Evolutionary conservation across 1,139 yeast species (phyloP).

Genomic region (Kurtzmaniella quercitrusa): DNA sequence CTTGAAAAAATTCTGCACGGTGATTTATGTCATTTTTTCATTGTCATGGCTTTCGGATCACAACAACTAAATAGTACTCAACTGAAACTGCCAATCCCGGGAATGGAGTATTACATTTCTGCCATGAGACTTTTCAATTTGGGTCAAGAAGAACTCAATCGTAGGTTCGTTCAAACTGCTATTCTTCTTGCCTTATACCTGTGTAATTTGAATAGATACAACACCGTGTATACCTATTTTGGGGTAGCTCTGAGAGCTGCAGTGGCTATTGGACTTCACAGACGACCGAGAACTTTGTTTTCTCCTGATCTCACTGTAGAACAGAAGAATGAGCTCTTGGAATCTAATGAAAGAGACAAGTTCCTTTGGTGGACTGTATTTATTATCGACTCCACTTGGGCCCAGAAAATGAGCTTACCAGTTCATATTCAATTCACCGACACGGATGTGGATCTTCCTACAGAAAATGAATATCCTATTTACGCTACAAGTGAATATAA

Average conservation of each 20-base stretch:
- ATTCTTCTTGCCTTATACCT: constrained; percentile 43
- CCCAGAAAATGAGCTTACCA: constrained; percentile 42
- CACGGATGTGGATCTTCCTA: constrained; percentile 47
- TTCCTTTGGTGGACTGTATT: constrained; percentile 55
- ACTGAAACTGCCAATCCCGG: constrained; percentile 21
- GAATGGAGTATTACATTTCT: constrained; percentile 33
- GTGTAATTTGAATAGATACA: constrained; percentile 45
- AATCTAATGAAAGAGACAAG: constrained; percentile 32
- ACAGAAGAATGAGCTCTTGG: constrained; percentile 4
- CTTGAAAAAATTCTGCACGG: constrained; percentile 4
- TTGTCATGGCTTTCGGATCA: constrained; percentile 34
- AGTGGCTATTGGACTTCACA: constrained; percentile 42
- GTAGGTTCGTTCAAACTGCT: constrained; percentile 42
- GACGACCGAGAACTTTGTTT: constrained; percentile 21
- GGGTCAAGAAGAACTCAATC: constrained; percentile 36
- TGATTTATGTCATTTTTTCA: constrained; percentile 28
- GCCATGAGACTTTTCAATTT: constrained; percentile 38
- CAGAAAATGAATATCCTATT: constrained; percentile 24
- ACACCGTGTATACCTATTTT: constrained; percentile 45
- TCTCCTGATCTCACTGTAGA: constrained; percentile 6
- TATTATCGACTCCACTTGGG: constrained; percentile 47
- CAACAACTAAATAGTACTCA: constrained; percentile 19
- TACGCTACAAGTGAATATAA: not conserved
- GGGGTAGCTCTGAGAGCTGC: constrained; percentile 49
- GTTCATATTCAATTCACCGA: constrained; percentile 47